A percentile compares a stretch with the other conserved stretches of the same genome.
phyloP scores from a whole-genome alignment of 2,329 filamentous ascomycete species.

The Fusarium chlamydosporum region DNA sequence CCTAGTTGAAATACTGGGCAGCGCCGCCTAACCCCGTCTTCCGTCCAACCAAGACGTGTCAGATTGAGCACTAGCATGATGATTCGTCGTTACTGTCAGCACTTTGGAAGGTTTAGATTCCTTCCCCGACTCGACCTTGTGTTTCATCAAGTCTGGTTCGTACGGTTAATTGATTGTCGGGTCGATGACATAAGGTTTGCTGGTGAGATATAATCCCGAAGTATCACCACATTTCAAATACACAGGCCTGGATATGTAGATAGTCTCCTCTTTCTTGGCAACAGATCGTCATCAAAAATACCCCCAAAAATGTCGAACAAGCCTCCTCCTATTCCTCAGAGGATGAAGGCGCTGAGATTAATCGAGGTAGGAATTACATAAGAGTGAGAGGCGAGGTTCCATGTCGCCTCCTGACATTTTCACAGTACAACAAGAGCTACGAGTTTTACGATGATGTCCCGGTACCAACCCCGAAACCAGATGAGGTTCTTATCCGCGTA shows the following conservation, averaged over 20 bases:
- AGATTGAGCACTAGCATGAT: constrained; percentile 10
- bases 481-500: constrained; percentile 34
- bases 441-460: constrained; percentile 25
- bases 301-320: constrained; percentile 2
- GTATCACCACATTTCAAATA: background rate
- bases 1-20: background rate
- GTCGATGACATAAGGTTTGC: background rate
- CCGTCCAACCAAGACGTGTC: background rate
- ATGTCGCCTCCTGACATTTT: background rate
- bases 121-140: background rate
- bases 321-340: constrained; percentile 9
- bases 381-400: background rate
- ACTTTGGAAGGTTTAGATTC: background rate
- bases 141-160: background rate
- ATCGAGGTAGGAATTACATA: constrained; percentile 27
- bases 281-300: too few species aligned
- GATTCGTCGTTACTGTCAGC: background rate
- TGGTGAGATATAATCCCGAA: background rate
- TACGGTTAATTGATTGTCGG: too few species aligned
- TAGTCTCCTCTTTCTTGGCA: background rate
- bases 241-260: background rate
- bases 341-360: constrained; percentile 40
- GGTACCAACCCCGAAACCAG: constrained; percentile 19
- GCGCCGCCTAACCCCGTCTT: background rate
- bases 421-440: constrained; percentile 33